A percentile compares a stretch with the other conserved stretches of the same genome.
Conservation (phyloP, 2,329 filamentous ascomycete species). For the Stachybotrys chlorohalonatus region DNA sequence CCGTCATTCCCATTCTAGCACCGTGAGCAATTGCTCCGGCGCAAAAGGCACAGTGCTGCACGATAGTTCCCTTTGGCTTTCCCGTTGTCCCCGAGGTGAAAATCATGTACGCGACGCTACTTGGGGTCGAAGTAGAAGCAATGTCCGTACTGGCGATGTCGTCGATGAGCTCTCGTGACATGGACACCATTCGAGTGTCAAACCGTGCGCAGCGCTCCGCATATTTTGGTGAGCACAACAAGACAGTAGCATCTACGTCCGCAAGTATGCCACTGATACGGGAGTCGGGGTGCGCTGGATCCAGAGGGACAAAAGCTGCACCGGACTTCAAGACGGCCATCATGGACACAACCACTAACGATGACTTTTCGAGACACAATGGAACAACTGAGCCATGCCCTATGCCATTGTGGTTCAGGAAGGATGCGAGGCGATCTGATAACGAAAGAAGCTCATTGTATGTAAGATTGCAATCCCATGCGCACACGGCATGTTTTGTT, state of each 20-base stretch:
- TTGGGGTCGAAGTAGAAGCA: neutral
- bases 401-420: conserved; percentile 13
- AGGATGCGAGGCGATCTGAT: conserved; percentile 23
- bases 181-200: neutral
- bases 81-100: conserved; percentile 20
- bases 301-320: conserved; percentile 12
- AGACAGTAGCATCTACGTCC: neutral
- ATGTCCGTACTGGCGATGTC: neutral
- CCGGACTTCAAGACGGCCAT: conserved; percentile 15
- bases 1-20: conserved; percentile 33
- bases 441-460: conserved; percentile 26
- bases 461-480: conserved; percentile 32
- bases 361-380: conserved; percentile 14
- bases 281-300: conserved; percentile 9
- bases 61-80: conserved; percentile 15
- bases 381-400: conserved; percentile 3
- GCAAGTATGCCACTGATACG: conserved; percentile 2
- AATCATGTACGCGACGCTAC: conserved; percentile 12
- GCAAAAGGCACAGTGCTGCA: conserved; percentile 41
- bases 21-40: conserved; percentile 40
- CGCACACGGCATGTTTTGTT: conserved; percentile 21
- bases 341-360: conserved; percentile 12
- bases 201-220: neutral
- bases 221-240: conserved; percentile 1
- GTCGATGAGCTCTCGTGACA: neutral